Conservation (phyloP, 2,329 filamentous ascomycete species). For the Pseudogymnoascus sp. region DNA sequence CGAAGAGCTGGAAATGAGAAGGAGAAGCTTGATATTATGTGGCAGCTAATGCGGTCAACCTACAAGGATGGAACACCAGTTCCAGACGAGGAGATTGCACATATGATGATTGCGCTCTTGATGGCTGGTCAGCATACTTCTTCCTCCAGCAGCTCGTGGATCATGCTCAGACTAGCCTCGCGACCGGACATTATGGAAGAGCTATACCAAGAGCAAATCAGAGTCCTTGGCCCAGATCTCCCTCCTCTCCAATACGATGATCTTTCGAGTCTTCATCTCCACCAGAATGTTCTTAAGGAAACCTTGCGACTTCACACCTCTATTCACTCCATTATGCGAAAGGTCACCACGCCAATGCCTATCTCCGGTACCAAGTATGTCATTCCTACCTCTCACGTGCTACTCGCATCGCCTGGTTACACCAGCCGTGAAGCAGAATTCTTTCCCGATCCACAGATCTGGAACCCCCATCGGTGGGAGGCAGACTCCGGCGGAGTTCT, state of each 20-base stretch:
- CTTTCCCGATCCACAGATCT: constrained; percentile 74
- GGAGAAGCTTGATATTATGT: constrained; percentile 51
- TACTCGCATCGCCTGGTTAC: constrained; percentile 58
- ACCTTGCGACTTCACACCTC: constrained; percentile 85
- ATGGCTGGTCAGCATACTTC: constrained; percentile 91
- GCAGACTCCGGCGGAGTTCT: constrained; percentile 51
- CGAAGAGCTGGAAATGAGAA: constrained; percentile 39
- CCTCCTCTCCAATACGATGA: constrained; percentile 70
- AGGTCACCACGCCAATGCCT: constrained; percentile 80
- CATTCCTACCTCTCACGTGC: constrained; percentile 70
- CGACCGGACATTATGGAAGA: constrained; percentile 75
- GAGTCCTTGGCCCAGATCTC: constrained; percentile 64
- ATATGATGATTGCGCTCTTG: constrained; percentile 89
- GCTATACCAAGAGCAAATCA: constrained; percentile 62
- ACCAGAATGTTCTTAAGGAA: constrained; percentile 82
- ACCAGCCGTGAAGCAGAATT: constrained; percentile 67
- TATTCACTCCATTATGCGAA: constrained; percentile 90
- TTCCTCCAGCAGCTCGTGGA: constrained; percentile 77
- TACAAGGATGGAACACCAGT: constrained; percentile 77
- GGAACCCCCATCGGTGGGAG: constrained; percentile 92
- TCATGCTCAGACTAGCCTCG: constrained; percentile 71
- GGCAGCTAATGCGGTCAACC: constrained; percentile 75
- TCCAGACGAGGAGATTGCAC: constrained; percentile 81
- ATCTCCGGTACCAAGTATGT: constrained; percentile 76
- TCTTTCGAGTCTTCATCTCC: constrained; percentile 71